Conservation (phyloP, 768 basidiomycete genomes). For the Podaxis sp. region DNA sequence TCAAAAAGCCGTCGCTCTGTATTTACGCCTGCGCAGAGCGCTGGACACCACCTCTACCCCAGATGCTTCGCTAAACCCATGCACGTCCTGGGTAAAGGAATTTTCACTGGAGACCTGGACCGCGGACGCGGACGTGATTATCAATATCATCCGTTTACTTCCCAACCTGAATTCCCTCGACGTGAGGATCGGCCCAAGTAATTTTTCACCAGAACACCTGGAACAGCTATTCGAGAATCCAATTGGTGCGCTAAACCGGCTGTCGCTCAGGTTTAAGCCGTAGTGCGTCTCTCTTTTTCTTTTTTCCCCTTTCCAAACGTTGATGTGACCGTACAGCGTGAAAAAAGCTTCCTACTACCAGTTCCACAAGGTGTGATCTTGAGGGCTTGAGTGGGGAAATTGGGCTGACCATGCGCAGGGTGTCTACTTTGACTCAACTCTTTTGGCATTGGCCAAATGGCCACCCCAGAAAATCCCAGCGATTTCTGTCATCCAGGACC, state of each 20-base stretch:
- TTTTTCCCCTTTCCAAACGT: neutral
- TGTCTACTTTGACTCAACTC: conserved; percentile 75
- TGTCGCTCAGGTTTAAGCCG: conserved; percentile 76
- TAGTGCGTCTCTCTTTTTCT: conserved; percentile 50
- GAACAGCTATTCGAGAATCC: conserved; percentile 57
- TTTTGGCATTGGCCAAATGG: conserved; percentile 64
- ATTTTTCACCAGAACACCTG: conserved; percentile 79
- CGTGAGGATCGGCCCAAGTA: conserved; percentile 69
- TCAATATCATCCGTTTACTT: conserved; percentile 62
- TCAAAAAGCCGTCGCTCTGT: conserved; percentile 52
- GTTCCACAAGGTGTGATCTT: conserved; percentile 58
- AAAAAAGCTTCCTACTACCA: conserved; percentile 75
- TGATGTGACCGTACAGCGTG: conserved; percentile 37
- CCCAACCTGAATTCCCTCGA: conserved; percentile 44
- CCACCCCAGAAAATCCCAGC: conserved; percentile 36
- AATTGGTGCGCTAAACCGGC: conserved; percentile 37
- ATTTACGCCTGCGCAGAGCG: conserved; percentile 45
- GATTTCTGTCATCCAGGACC: conserved; percentile 67
- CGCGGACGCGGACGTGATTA: conserved; percentile 70
- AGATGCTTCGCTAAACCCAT: conserved; percentile 13
- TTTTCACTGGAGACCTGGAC: conserved; percentile 60
- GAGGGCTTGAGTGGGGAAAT: neutral
- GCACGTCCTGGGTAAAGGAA: conserved; percentile 38
- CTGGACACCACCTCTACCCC: neutral
- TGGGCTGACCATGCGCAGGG: conserved; percentile 39